Evolutionary conservation across 345 rosid species (phyloP).

Genomic region (Rhodamnia argentea): DNA sequence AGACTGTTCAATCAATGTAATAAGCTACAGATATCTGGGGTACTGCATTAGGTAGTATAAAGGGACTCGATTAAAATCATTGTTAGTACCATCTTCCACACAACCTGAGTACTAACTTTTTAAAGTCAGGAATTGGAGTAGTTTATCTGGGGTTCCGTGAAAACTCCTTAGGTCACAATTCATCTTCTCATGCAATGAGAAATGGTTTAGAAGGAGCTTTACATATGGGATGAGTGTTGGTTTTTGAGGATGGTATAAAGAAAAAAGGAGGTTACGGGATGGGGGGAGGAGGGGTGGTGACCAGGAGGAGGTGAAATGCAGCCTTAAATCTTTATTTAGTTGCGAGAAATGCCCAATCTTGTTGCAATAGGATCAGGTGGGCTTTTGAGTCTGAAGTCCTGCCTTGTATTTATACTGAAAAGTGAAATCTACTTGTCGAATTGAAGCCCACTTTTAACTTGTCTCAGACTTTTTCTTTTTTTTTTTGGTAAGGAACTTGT

Average conservation of each 20-base stretch:
- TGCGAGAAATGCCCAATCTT: neutral
- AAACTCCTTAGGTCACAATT: neutral
- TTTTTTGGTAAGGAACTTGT: too few species aligned
- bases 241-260: neutral
- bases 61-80: neutral
- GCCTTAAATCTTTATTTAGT: neutral
- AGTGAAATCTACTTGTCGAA: neutral
- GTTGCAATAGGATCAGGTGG: neutral
- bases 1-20: neutral
- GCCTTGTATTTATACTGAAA: neutral
- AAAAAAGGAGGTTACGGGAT: neutral
- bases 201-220: neutral
- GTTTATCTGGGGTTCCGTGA: neutral
- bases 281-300: neutral
- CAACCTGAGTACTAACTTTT: neutral
- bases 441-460: neutral
- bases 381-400: neutral
- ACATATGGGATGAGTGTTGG: neutral
- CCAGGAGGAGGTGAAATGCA: neutral
- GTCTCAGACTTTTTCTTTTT: neutral
- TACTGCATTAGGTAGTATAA: neutral
- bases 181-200: neutral
- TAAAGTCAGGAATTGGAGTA: neutral
- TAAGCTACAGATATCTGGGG: neutral
- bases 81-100: neutral